phyloP scores from a whole-genome alignment of 768 basidiomycete species.

The Brasilioporus rufonigricans region DNA sequence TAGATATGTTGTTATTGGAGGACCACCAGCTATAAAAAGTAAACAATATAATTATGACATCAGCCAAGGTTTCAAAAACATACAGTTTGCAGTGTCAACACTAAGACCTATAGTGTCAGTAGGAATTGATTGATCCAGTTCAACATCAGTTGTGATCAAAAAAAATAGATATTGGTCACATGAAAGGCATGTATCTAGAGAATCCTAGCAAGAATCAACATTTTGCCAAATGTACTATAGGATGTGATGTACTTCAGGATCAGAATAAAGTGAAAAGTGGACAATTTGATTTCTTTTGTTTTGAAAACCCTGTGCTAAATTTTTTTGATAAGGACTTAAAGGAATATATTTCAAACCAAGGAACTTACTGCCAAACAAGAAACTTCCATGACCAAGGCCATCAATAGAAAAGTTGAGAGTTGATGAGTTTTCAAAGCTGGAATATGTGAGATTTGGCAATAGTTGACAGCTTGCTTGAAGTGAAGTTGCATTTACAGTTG shows the following conservation, averaged over 20 bases:
- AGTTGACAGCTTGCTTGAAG: background rate
- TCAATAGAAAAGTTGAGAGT: background rate
- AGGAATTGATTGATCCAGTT: background rate
- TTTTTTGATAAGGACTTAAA: too few relatives aligned
- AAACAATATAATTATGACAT: too few relatives aligned
- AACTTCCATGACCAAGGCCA: background rate
- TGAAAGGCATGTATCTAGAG: background rate
- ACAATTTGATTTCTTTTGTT: too few relatives aligned
- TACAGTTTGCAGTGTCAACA: background rate
- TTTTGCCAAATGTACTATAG: too few relatives aligned
- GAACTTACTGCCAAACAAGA: too few relatives aligned
- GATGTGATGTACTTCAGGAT: too few relatives aligned
- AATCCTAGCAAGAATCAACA: background rate
- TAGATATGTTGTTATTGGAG: background rate
- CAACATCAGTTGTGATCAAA: slow-evolving; percentile 3
- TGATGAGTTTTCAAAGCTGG: too few relatives aligned
- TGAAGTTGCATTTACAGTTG: background rate
- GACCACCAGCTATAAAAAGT: background rate
- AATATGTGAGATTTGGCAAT: background rate
- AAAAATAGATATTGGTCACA: background rate
- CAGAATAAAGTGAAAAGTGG: too few relatives aligned
- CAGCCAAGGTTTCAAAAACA: too few relatives aligned
- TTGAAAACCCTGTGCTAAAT: too few relatives aligned
- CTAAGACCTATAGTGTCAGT: background rate
- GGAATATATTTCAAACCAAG: too few relatives aligned